Conservation (phyloP, 2,329 filamentous ascomycete species). For the Fusarium brevicatenulatum region DNA sequence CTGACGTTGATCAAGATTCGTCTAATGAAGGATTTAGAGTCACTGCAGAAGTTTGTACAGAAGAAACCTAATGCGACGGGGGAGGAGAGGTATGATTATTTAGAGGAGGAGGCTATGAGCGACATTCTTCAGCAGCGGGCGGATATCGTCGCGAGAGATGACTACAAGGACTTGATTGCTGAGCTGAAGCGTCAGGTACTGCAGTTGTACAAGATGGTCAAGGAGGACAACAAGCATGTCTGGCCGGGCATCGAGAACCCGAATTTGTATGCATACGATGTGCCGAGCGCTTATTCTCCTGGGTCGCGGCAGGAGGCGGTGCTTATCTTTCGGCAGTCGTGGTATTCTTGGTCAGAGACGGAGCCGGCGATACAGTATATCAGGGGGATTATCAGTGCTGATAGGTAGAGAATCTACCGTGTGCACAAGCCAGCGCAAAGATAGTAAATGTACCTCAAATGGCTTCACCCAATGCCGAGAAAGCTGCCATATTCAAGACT, state of each 20-base stretch:
- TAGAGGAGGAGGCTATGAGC: constrained; percentile 18
- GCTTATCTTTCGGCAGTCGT: constrained; percentile 10
- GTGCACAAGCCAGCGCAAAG: neutral
- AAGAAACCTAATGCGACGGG: neutral
- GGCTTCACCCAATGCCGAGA: neutral
- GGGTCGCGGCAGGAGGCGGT: constrained; percentile 22
- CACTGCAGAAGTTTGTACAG: neutral
- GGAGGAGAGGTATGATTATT: neutral
- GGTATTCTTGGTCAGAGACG: constrained; percentile 24
- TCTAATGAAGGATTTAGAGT: constrained; percentile 9
- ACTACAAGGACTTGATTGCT: neutral
- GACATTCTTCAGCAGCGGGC: constrained; percentile 1
- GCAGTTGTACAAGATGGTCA: constrained; percentile 9
- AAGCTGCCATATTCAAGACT: neutral
- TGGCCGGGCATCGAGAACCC: constrained; percentile 16
- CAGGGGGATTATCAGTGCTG: neutral
- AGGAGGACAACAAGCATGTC: constrained; percentile 1
- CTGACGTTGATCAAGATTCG: constrained; percentile 18
- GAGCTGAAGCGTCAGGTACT: neutral
- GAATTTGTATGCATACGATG: neutral
- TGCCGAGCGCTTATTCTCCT: neutral
- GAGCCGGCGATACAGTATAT: constrained; percentile 7
- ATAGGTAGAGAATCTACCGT: neutral
- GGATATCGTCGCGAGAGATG: neutral
- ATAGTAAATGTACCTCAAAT: too few relatives aligned